Evolutionary conservation across 805 yeast species (phyloP), one percentile per base, ranked within the genome.

Genomic region (Clavispora asparagi): DNA sequence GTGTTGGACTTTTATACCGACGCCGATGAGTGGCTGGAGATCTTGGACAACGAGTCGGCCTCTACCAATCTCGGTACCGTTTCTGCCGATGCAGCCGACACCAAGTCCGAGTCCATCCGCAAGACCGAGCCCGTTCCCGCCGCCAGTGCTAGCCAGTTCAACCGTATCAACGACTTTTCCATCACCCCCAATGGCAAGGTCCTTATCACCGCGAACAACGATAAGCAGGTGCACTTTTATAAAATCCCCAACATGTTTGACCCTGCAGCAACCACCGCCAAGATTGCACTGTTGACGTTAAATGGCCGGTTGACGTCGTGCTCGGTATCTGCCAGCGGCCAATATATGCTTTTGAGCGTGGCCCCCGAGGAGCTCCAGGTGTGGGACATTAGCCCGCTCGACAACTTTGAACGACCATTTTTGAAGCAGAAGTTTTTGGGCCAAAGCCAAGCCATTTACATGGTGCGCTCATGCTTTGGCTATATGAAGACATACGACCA

Each of bases 391-490:
- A 63, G 69, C 26, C 53, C 52, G 7, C 41, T 33, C 63, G 53
- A 30, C 39, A 42, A 17, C 53, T 41, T 59, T 23, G 57, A 73
- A 33, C 74, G 71, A 46, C 77, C 82, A 4, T 65, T 80, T 1
- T 60, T 89, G 16, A 74, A 79, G 27, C 79, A 81, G 46, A 86
- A 81, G 55, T 84, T 78, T 50, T 69, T 79, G 40, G 96, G 96
- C 1, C 87, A 85, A 58, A 75, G 76, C 46, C 95, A 87, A 60
- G 77, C 79, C 27, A 75, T 82, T 25, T 83, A 73, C 56, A 81
- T 89, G 33, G 79, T 91, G 17, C 72, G 95, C 41, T 82, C 95
- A 1, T 77, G 88, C 53, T 83, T 89, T 60, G 95, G 95, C 0
- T 83, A 83, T 40, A 74, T 76, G 46, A 60, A 57, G 40, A 51